Percentiles rank a stretch among this genome's conserved stretches.
Evolutionary conservation across 1,284 basidiomycete genomes (phyloP).

Genomic region (Ustanciosporium gigantosporum): DNA sequence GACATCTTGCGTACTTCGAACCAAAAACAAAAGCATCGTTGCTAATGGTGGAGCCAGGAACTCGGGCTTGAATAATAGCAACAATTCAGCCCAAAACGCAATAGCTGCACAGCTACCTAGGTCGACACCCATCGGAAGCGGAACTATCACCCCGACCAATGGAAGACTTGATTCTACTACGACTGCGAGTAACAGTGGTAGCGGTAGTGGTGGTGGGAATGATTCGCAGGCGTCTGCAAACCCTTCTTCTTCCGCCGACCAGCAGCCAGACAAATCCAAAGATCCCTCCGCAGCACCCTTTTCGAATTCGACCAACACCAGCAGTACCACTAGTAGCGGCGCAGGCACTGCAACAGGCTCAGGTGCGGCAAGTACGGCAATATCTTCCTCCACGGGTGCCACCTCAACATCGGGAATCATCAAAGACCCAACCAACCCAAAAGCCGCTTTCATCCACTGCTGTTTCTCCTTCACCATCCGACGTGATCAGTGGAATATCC

Average conservation of each 20-base stretch:
- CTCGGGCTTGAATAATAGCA: not conserved
- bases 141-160: conserved; percentile 6
- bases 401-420: conserved; percentile 19
- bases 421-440: conserved; percentile 60
- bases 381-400: conserved; percentile 18
- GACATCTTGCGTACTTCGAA: conserved; percentile 80
- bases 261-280: not conserved
- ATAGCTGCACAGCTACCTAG: conserved; percentile 9
- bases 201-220: not conserved
- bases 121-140: not conserved
- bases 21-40: conserved; percentile 37
- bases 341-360: no score
- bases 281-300: not conserved
- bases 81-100: conserved; percentile 4
- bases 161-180: no score
- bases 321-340: no score
- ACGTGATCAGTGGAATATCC: conserved; percentile 67
- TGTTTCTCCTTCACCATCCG: conserved; percentile 95
- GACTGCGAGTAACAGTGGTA: no score
- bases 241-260: not conserved
- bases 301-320: no score
- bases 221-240: not conserved
- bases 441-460: conserved; percentile 75
- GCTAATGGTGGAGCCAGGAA: conserved; percentile 3
- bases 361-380: no score